Percentiles rank a stretch among this genome's conserved stretches.
Conservation (phyloP, 768 basidiomycete genomes). For the Brasilioporus rufonigricans region DNA sequence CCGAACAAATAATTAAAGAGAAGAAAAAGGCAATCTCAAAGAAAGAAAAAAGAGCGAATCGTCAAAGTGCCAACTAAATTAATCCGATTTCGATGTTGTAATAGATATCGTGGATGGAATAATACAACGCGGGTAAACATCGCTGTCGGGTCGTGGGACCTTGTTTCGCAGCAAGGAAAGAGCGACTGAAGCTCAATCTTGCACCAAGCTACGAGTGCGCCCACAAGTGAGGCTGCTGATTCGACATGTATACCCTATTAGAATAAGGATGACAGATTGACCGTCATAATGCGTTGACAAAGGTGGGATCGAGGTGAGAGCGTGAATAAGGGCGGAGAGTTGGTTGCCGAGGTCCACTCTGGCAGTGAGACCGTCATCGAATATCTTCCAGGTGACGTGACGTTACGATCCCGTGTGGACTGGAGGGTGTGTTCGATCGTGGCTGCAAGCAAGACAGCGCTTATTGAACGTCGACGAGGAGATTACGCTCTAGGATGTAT, state of each 20-base stretch:
- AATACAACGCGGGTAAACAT: slow-evolving; percentile 18
- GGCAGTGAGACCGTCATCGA: slow-evolving; percentile 11
- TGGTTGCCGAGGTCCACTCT: slow-evolving; percentile 15
- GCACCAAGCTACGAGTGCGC: neutral
- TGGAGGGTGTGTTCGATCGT: slow-evolving; percentile 3
- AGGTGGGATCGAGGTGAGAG: slow-evolving; percentile 16
- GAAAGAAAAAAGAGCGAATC: neutral
- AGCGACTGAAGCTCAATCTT: neutral
- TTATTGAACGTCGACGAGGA: slow-evolving; percentile 84
- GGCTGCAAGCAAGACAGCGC: slow-evolving; percentile 7
- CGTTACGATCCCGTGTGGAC: slow-evolving; percentile 9
- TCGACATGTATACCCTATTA: slow-evolving; percentile 23
- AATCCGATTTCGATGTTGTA: slow-evolving; percentile 14
- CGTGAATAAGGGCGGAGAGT: slow-evolving; percentile 10
- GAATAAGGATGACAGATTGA: slow-evolving; percentile 20
- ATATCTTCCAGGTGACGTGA: slow-evolving; percentile 1
- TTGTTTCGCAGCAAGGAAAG: slow-evolving; percentile 8
- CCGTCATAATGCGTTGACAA: slow-evolving; percentile 18
- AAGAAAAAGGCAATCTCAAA: neutral
- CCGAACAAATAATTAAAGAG: slow-evolving; percentile 9
- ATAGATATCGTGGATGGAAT: slow-evolving; percentile 17
- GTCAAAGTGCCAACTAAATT: slow-evolving; percentile 20
- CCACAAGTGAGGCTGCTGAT: slow-evolving; percentile 9
- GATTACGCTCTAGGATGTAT: slow-evolving; percentile 93
- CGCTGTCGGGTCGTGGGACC: slow-evolving; percentile 8